phyloP scores from a whole-genome alignment of 176 grass and related monocot species.

The Elaeis guineensis region DNA sequence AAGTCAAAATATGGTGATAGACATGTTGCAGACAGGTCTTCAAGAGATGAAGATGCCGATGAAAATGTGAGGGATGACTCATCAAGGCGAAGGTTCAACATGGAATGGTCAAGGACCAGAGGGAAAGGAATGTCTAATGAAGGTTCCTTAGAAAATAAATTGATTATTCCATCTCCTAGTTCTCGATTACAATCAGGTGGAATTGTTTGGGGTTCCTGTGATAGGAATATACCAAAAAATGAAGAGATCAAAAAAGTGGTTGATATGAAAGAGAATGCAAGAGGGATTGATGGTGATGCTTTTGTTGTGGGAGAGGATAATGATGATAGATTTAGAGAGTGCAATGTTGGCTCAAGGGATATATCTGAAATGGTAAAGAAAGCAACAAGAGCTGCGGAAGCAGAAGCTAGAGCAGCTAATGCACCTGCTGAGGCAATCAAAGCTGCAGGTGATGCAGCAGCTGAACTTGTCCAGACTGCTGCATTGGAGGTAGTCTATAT shows the following conservation, averaged over 20 bases:
- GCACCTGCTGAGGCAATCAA: conserved; percentile 80
- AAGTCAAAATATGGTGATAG: conserved; percentile 32
- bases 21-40: conserved; percentile 9
- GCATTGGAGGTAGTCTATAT: conserved; percentile 70
- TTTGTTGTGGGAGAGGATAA: conserved; percentile 43
- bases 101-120: conserved; percentile 37
- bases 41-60: conserved; percentile 26
- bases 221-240: conserved; percentile 24
- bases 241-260: conserved; percentile 42
- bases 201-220: conserved; percentile 18
- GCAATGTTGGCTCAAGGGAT: conserved; percentile 84
- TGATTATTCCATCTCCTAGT: conserved; percentile 35
- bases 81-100: conserved; percentile 35
- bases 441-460: conserved; percentile 96
- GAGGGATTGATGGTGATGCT: conserved; percentile 12
- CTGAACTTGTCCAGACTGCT: conserved; percentile 84
- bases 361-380: conserved; percentile 87
- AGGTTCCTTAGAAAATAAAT: conserved; percentile 50
- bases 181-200: conserved; percentile 39
- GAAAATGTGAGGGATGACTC: conserved; percentile 38
- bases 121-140: conserved; percentile 53
- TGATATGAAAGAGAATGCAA: conserved; percentile 3
- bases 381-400: conserved; percentile 81
- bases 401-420: conserved; percentile 68
- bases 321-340: conserved; percentile 80